Evolutionary conservation across 1,284 basidiomycete genomes (phyloP).

Genomic region (Melampsora abietis-canadensis): DNA sequence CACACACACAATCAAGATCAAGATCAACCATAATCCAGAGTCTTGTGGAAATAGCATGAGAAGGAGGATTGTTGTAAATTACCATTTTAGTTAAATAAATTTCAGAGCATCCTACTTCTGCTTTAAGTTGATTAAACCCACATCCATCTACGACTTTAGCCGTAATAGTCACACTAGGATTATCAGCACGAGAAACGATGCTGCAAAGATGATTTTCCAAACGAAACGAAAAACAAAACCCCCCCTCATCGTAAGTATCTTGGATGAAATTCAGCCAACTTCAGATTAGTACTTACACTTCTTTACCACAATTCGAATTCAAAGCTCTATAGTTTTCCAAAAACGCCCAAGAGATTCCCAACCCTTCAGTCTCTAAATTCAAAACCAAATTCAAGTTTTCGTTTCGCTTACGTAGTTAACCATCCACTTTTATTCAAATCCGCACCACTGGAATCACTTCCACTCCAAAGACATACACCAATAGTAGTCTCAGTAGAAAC

Average conservation of each 20-base stretch:
- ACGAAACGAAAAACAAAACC: background rate
- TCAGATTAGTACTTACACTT: conserved; percentile 9
- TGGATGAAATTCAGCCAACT: too few species aligned
- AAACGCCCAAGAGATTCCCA: background rate
- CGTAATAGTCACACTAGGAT: conserved; percentile 15
- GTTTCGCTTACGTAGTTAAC: conserved; percentile 27
- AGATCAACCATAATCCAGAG: too few species aligned
- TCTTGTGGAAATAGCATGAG: too few species aligned
- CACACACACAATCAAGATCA: too few species aligned
- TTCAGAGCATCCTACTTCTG: conserved; percentile 20
- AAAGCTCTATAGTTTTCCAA: background rate
- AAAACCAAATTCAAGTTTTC: too few species aligned
- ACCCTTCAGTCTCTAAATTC: too few species aligned
- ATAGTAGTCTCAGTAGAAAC: conserved; percentile 9
- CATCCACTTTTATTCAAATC: conserved; percentile 26
- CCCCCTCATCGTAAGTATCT: background rate
- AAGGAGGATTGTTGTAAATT: background rate
- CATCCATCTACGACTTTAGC: conserved; percentile 32
- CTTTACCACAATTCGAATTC: conserved; percentile 4
- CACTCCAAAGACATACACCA: conserved; percentile 37
- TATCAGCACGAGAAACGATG: background rate
- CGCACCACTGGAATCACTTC: conserved; percentile 13
- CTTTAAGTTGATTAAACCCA: conserved; percentile 3
- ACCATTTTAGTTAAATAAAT: conserved; percentile 39
- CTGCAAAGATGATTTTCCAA: background rate